These are phyloP conservation scores for Didymella glomerata DNA, from an alignment of 2,329 filamentous ascomycete species.

Conservation along the genomic window DNA sequence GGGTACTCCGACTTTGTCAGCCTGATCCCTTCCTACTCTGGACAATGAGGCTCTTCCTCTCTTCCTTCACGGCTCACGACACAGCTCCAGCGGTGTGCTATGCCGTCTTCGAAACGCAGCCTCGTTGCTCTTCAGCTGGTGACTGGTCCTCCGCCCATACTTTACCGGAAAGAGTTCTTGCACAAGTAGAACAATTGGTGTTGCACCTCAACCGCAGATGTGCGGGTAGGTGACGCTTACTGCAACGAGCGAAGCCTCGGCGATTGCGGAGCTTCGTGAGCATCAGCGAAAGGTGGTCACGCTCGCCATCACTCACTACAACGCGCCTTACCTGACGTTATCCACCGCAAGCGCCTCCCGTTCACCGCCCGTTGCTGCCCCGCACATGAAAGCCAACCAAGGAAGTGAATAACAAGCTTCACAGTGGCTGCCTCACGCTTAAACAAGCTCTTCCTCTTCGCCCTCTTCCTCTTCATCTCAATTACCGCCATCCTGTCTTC, in stretches of 20 bases:
- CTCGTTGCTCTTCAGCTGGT: not conserved
- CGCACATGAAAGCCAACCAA: constrained; percentile 15
- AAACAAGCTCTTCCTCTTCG: constrained; percentile 57
- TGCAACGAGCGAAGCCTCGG: constrained; percentile 15
- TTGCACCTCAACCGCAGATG: constrained; percentile 20
- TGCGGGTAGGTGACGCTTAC: constrained; percentile 13
- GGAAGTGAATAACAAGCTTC: constrained; percentile 10
- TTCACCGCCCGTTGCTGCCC: constrained; percentile 20
- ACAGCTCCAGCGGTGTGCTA: not conserved
- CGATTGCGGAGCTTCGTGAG: constrained; percentile 19
- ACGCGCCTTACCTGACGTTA: constrained; percentile 12
- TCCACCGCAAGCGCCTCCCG: constrained; percentile 17
- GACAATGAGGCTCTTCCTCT: not conserved
- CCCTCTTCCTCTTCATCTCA: constrained; percentile 65
- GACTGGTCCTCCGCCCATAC: not conserved
- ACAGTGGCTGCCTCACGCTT: constrained; percentile 49
- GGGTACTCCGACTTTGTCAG: not conserved
- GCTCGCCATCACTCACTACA: constrained; percentile 16
- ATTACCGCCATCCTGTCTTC: constrained; percentile 72
- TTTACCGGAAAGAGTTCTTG: not conserved
- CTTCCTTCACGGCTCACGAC: not conserved
- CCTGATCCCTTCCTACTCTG: not conserved
- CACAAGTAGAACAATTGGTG: constrained; percentile 5
- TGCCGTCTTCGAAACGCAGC: not conserved
- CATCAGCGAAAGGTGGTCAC: constrained; percentile 22